Evolutionary conservation across 768 basidiomycete genomes (phyloP), one percentile per base, ranked within the genome.

Genomic region (Mycena vitilis): DNA sequence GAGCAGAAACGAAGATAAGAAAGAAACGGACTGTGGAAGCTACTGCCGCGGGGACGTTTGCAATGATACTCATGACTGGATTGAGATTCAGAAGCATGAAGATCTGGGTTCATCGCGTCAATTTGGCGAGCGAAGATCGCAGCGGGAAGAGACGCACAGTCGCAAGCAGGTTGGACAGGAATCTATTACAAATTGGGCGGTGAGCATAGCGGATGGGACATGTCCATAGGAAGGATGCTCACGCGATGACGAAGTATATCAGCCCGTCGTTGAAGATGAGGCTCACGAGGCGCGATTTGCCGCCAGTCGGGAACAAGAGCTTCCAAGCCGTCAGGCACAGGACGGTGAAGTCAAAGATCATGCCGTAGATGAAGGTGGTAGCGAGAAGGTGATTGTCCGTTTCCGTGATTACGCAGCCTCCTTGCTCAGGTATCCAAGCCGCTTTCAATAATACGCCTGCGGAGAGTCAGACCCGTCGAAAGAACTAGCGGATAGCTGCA

Each of bases 191-290:
- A 47, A 30, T n/a, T 8, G 55, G 11, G 45, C 45, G 53, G 48
- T 76, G 48, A 69, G 65, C 56, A 60, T 70, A 54, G 58, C 67
- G 48, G 65, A 59, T 34, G 34, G 60, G 64, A 60, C 5, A 49
- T 56, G 52, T 57, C 10, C 34, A 57, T 38, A 42, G 58, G 18
- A 52, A 40, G 40, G 40, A 58, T 25, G 38, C 90, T 79, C 75
- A 91, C 89, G 91, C 91, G 63, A 92, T 87, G 71, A 86, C 75
- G 75, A 92, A 92, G 80, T 89, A 92, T 55, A 91, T 89, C 56
- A 92, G 75, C 25, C 91, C 91, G 73, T 92, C 91, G n/a, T 81
- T 81, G 77, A 93, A 92, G 66, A 93, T 87, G 59, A 92, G 85
- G 54, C 78, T 84, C 55, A 90, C 86, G 23, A 93, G 86, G 44